Conservation (phyloP, 169 alveolate species). For the Cryptosporidium ubiquitum region DNA sequence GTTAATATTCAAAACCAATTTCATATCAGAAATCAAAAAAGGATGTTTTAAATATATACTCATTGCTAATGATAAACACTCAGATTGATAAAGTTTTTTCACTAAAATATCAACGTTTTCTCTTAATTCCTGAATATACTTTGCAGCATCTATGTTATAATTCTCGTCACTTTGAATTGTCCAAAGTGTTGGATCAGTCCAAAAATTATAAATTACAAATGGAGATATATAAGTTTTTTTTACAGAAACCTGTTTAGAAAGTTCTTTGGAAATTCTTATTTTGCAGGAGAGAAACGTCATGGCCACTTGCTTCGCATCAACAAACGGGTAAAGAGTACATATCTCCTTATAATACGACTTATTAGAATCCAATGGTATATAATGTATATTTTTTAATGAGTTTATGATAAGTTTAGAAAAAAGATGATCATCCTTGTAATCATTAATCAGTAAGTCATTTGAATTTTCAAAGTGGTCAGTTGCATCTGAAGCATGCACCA, state of each 20-base stretch:
- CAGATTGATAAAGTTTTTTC: conserved; percentile 42
- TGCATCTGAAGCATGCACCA: conserved; percentile 66
- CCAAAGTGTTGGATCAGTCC: conserved; percentile 49
- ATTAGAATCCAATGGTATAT: background rate
- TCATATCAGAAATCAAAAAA: background rate
- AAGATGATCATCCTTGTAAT: background rate
- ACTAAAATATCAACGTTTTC: background rate
- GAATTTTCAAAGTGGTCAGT: background rate
- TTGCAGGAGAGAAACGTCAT: conserved; percentile 1
- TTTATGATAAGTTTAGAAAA: conserved; percentile 8
- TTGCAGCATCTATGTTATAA: background rate
- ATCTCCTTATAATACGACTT: conserved; percentile 39
- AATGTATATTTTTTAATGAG: background rate
- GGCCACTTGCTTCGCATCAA: background rate
- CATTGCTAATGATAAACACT: conserved; percentile 60
- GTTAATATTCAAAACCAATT: conserved; percentile 7
- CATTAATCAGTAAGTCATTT: background rate
- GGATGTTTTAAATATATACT: conserved; percentile 51
- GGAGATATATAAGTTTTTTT: conserved; percentile 29
- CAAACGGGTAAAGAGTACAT: conserved; percentile 57
- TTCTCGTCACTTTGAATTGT: conserved; percentile 3
- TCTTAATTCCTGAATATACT: background rate
- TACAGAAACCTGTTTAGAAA: conserved; percentile 20
- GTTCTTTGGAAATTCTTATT: conserved; percentile 19
- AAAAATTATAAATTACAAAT: conserved; percentile 1